A percentile compares a stretch with the other conserved stretches of the same genome.
Conservation (phyloP, 495 filamentous ascomycete species). For the Podospora bellae-mahoneyi region DNA sequence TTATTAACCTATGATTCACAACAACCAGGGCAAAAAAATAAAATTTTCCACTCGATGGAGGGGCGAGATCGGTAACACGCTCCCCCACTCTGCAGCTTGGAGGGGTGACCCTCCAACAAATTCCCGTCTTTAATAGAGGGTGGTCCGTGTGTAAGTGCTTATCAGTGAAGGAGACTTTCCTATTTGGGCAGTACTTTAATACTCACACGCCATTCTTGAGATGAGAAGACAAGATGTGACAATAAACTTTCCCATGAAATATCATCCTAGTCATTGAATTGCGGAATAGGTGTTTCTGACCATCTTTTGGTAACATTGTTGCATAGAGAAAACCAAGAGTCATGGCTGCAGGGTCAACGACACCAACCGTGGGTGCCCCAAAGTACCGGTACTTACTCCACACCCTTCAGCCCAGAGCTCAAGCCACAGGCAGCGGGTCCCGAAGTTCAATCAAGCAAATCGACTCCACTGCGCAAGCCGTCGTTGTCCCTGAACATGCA, state of each 20-base stretch:
- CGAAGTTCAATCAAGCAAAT: too few relatives aligned
- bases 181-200: neutral
- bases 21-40: neutral
- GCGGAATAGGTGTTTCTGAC: too few relatives aligned
- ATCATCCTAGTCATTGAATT: too few relatives aligned
- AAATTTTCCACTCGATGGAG: neutral
- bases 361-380: neutral
- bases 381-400: slow-evolving; percentile 1
- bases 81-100: neutral
- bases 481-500: neutral
- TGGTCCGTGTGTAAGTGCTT: neutral
- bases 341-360: neutral
- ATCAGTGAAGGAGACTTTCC: neutral
- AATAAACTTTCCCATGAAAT: too few relatives aligned
- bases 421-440: slow-evolving; percentile 11
- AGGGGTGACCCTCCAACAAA: neutral
- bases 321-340: neutral
- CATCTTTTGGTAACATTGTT: too few relatives aligned
- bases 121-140: neutral
- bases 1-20: neutral
- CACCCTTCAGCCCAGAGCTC: neutral
- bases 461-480: neutral
- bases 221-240: too few relatives aligned
- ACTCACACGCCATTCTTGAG: too few relatives aligned
- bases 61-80: neutral